Percentiles rank a stretch among this genome's conserved stretches.
phyloP scores from a whole-genome alignment of 1,284 basidiomycete genomes.

The Tylopilus sp. region DNA sequence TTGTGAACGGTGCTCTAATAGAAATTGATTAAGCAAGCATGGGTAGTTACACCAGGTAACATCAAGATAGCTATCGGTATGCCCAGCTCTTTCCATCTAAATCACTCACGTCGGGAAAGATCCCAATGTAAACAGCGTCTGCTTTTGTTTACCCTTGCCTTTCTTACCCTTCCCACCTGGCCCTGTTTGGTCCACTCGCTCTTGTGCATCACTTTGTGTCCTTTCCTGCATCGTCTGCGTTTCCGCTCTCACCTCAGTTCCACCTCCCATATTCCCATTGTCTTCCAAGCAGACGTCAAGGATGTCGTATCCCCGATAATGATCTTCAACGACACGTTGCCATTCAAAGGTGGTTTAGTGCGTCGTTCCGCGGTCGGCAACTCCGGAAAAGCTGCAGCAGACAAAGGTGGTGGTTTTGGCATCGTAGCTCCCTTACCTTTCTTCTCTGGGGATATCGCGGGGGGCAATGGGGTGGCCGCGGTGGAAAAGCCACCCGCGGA shows the following conservation, averaged over 20 bases:
- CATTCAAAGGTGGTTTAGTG: conserved; percentile 65
- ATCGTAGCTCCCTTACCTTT: conserved; percentile 8
- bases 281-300: conserved; percentile 61
- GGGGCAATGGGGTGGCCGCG: neutral
- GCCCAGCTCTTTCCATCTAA: neutral
- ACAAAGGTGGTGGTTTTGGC: conserved; percentile 56
- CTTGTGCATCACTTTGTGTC: conserved; percentile 2
- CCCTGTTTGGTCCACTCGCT: conserved; percentile 8
- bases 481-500: conserved; percentile 21
- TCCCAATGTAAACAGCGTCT: conserved; percentile 81
- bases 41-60: too few species aligned
- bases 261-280: conserved; percentile 1
- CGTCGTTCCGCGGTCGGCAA: conserved; percentile 62
- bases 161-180: conserved; percentile 72
- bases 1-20: too few species aligned
- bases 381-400: conserved; percentile 76
- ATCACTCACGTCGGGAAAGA: conserved; percentile 65
- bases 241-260: neutral
- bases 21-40: too few species aligned
- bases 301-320: conserved; percentile 71
- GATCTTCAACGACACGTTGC: conserved; percentile 76
- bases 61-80: neutral
- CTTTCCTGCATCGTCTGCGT: neutral
- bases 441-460: conserved; percentile 25
- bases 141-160: conserved; percentile 86